Conservation (phyloP, 805 yeast species). For the Pichia rugopelliculosa region DNA sequence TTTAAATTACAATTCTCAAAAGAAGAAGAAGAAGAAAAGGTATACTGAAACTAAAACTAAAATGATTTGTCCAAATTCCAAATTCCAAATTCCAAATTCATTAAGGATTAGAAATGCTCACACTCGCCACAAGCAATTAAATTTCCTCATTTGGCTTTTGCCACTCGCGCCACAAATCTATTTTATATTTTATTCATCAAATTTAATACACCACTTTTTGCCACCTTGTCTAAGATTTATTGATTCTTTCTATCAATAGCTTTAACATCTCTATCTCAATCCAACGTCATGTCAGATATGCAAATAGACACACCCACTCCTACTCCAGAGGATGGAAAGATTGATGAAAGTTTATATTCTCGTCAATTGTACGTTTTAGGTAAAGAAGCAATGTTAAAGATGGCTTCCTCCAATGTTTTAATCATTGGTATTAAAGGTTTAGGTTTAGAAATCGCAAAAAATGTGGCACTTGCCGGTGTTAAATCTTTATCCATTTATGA, state of each 20-base stretch:
- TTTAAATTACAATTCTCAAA: too few species aligned
- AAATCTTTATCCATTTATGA: conserved; percentile 83
- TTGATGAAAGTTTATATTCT: conserved; percentile 92
- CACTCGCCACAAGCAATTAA: neutral
- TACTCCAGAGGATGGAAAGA: conserved; percentile 32
- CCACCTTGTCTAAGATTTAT: too few species aligned
- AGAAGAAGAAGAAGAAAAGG: neutral
- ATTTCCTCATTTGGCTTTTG: neutral
- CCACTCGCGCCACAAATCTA: neutral
- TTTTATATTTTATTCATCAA: neutral
- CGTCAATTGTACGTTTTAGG: conserved; percentile 96
- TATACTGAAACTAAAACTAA: neutral
- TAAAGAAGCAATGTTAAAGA: conserved; percentile 94
- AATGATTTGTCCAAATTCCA: too few species aligned
- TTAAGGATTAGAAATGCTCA: too few species aligned
- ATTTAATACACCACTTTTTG: neutral
- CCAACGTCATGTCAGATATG: conserved; percentile 31
- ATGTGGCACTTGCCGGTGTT: conserved; percentile 95
- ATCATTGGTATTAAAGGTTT: conserved; percentile 86
- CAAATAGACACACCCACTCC: conserved; percentile 34
- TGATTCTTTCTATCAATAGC: too few species aligned
- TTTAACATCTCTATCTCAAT: too few species aligned
- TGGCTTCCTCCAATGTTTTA: conserved; percentile 91
- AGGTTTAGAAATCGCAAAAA: conserved; percentile 95
- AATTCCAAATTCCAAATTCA: too few species aligned